Percentiles rank a stretch among this genome's conserved stretches.
Conservation (phyloP, 805 yeast genomes). For the Saccharomyces kudriavzevii region DNA sequence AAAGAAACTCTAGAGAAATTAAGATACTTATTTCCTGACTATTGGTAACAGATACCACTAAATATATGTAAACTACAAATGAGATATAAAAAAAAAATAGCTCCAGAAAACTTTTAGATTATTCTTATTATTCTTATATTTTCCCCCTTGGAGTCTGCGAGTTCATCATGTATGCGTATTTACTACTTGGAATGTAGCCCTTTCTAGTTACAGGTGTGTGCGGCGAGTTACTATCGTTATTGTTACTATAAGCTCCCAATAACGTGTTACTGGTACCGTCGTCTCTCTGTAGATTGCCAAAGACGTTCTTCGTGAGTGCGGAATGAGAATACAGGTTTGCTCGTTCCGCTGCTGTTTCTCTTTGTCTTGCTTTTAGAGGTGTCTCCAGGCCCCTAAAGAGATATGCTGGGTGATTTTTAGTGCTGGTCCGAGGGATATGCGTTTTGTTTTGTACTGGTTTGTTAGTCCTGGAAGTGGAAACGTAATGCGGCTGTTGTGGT, state of each 20-base stretch:
- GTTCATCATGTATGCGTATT: slow-evolving; percentile 30
- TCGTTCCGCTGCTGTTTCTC: slow-evolving; percentile 1
- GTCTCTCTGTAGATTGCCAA: neutral
- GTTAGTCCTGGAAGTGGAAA: neutral
- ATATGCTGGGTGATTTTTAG: slow-evolving; percentile 13
- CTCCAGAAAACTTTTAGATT: neutral
- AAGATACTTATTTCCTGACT: slow-evolving; percentile 84
- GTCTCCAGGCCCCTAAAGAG: slow-evolving; percentile 25
- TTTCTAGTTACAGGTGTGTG: slow-evolving; percentile 3
- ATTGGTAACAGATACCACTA: slow-evolving; percentile 48
- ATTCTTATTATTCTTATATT: slow-evolving; percentile 4
- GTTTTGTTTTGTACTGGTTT: neutral
- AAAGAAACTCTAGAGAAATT: slow-evolving; percentile 67
- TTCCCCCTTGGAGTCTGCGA: slow-evolving; percentile 26
- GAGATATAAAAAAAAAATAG: neutral
- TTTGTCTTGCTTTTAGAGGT: slow-evolving; percentile 16
- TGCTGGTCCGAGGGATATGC: neutral
- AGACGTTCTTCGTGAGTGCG: neutral
- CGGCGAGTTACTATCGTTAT: neutral
- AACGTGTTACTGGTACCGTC: neutral
- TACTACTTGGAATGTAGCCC: slow-evolving; percentile 30
- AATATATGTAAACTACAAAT: slow-evolving; percentile 2
- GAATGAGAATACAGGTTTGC: neutral
- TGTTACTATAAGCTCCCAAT: neutral
- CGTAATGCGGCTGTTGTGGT: neutral